Evolutionary conservation across 2,329 filamentous ascomycete species (phyloP).

Genomic region (Parafenestella ontariensis): DNA sequence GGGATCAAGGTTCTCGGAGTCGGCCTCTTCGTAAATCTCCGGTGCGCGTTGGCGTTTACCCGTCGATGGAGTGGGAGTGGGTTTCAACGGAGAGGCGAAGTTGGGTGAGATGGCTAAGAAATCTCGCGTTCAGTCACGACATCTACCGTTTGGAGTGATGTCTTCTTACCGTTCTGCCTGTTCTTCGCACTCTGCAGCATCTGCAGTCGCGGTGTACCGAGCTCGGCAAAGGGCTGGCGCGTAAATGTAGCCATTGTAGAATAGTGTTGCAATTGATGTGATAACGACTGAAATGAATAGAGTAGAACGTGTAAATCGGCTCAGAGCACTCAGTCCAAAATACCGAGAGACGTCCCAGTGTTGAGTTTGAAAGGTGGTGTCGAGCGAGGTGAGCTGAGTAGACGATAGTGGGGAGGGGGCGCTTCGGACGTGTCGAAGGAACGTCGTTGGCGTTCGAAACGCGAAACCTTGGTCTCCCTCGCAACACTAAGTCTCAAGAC

Average conservation of each 20-base stretch:
- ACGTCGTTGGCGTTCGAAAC: constrained; percentile 6
- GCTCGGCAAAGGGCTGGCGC: constrained; percentile 77
- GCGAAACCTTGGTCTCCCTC: constrained; percentile 2
- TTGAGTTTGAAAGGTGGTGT: constrained; percentile 4
- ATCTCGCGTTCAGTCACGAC: constrained; percentile 30
- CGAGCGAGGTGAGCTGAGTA: constrained; percentile 4
- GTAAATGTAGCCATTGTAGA: constrained; percentile 53
- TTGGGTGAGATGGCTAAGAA: constrained; percentile 40
- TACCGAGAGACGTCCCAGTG: constrained; percentile 1
- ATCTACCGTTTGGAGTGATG: neutral
- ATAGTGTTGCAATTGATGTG: constrained; percentile 5
- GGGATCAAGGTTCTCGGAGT: constrained; percentile 68
- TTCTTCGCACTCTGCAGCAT: constrained; percentile 78
- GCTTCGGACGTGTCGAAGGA: constrained; percentile 11
- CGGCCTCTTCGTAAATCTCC: constrained; percentile 55
- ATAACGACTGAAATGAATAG: neutral
- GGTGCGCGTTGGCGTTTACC: constrained; percentile 56
- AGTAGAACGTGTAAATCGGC: neutral
- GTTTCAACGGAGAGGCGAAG: constrained; percentile 45
- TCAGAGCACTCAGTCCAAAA: constrained; percentile 2
- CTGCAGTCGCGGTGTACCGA: constrained; percentile 73
- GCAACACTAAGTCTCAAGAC: too few relatives aligned
- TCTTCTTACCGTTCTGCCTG: constrained; percentile 68
- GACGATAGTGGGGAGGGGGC: constrained; percentile 11
- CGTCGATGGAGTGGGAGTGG: constrained; percentile 33